Evolutionary conservation across 2,329 filamentous ascomycete species (phyloP).

Genomic region (Ophidiomyces ophidiicola): DNA sequence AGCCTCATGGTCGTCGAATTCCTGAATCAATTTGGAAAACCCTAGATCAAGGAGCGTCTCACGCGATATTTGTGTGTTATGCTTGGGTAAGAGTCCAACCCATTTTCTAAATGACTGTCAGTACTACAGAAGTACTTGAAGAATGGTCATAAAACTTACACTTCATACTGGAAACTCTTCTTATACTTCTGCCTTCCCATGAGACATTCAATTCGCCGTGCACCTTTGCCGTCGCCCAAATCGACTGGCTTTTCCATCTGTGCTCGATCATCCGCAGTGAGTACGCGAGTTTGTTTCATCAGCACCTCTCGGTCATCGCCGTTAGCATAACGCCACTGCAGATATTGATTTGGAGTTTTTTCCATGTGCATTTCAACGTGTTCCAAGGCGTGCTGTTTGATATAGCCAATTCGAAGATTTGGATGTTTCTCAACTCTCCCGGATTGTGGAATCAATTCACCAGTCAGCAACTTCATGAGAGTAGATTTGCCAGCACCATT

Average conservation of each 20-base stretch:
- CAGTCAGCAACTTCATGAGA: conserved; percentile 91
- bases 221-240: conserved; percentile 66
- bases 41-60: conserved; percentile 79
- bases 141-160: conserved; percentile 42
- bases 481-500: conserved; percentile 98
- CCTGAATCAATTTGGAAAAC: conserved; percentile 87
- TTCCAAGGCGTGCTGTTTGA: conserved; percentile 97
- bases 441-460: conserved; percentile 68
- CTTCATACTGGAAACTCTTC: conserved; percentile 97
- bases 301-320: conserved; percentile 94
- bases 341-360: conserved; percentile 97
- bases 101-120: conserved; percentile 55
- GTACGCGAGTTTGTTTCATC: conserved; percentile 89
- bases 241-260: conserved; percentile 91
- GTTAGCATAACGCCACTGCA: conserved; percentile 96
- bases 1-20: conserved; percentile 97
- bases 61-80: conserved; percentile 84
- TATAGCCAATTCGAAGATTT: conserved; percentile 96
- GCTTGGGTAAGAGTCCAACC: conserved; percentile 74
- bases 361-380: conserved; percentile 99
- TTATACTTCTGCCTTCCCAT: conserved; percentile 98
- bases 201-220: conserved; percentile 67
- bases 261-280: conserved; percentile 70
- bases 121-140: conserved; percentile 9
- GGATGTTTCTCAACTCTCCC: conserved; percentile 97